Evolutionary conservation across 108 stramenopile species (phyloP).

Genomic region (Asterionellopsis glacialis): DNA sequence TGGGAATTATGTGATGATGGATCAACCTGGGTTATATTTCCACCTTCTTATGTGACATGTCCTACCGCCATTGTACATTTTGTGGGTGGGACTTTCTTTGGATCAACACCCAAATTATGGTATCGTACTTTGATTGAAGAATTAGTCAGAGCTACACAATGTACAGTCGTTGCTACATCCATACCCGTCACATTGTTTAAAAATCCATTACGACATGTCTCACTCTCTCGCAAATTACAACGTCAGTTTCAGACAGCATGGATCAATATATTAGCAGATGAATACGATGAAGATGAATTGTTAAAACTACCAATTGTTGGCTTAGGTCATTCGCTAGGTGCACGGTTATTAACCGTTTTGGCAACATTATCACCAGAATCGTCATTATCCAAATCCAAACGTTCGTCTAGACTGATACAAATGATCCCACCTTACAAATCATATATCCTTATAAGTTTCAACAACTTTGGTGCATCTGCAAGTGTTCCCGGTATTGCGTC

Average conservation of each 20-base stretch:
- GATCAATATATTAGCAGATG: conserved; percentile 64
- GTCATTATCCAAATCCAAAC: background rate
- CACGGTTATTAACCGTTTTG: conserved; percentile 64
- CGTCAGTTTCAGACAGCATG: conserved; percentile 59
- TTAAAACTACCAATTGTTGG: conserved; percentile 55
- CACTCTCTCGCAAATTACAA: conserved; percentile 36
- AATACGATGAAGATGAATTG: conserved; percentile 55
- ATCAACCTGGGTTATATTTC: conserved; percentile 55
- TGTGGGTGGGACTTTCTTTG: conserved; percentile 79
- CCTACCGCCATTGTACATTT: conserved; percentile 76
- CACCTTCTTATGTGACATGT: conserved; percentile 38
- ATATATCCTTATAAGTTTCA: conserved; percentile 50
- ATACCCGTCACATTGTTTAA: conserved; percentile 57
- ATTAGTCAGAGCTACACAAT: conserved; percentile 48
- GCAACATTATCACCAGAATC: conserved; percentile 23
- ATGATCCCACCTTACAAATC: conserved; percentile 33
- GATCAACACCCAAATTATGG: conserved; percentile 60
- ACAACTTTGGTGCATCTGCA: conserved; percentile 45
- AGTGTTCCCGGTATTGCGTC: conserved; percentile 45
- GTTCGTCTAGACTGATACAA: background rate
- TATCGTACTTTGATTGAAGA: conserved; percentile 63
- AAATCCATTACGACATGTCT: conserved; percentile 70
- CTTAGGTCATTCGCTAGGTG: conserved; percentile 75
- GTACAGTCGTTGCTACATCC: conserved; percentile 63
- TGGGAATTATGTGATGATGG: conserved; percentile 5